Percentiles rank a stretch among this genome's conserved stretches.
Conservation (phyloP, 169 alveolate species). For the Plasmodium gallinaceum region DNA sequence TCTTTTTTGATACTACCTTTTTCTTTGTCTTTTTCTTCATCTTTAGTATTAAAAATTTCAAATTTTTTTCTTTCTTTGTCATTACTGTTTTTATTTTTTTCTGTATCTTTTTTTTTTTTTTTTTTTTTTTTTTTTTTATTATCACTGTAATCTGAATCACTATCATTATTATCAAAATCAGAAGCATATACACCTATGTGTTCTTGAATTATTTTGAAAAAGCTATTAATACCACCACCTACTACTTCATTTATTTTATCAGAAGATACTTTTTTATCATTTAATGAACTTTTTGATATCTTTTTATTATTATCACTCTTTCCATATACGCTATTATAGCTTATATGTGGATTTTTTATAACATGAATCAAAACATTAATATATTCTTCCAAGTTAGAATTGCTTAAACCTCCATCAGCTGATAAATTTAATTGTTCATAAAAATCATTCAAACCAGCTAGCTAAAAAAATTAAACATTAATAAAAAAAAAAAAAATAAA, state of each 20-base stretch:
- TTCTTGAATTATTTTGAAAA: slow-evolving; percentile 71
- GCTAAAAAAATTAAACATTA: slow-evolving; percentile 22
- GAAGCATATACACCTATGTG: slow-evolving; percentile 65
- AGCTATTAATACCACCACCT: slow-evolving; percentile 42
- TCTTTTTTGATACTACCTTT: slow-evolving; percentile 3
- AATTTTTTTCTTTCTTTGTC: background rate
- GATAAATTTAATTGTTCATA: slow-evolving; percentile 72
- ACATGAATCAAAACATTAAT: slow-evolving; percentile 74
- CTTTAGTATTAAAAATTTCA: slow-evolving; percentile 5
- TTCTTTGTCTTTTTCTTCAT: slow-evolving; percentile 10
- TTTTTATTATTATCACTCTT: slow-evolving; percentile 24
- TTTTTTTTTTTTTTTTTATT: slow-evolving; percentile 4
- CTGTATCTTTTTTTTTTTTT: slow-evolving; percentile 18
- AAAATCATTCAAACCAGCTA: slow-evolving; percentile 74
- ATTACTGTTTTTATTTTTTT: slow-evolving; percentile 2
- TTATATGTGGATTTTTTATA: slow-evolving; percentile 44
- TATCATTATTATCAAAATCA: slow-evolving; percentile 36
- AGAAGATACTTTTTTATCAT: slow-evolving; percentile 10
- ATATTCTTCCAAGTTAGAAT: slow-evolving; percentile 71
- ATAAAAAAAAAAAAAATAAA: slow-evolving; percentile 3
- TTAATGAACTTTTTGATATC: slow-evolving; percentile 9
- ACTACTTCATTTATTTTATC: slow-evolving; percentile 47
- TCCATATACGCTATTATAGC: slow-evolving; percentile 41
- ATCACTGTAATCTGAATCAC: slow-evolving; percentile 4
- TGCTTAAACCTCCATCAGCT: slow-evolving; percentile 66